Percentiles rank a stretch among this genome's conserved stretches.
Conservation (phyloP, 306 rosid genomes). For the Quercus rubra region DNA sequence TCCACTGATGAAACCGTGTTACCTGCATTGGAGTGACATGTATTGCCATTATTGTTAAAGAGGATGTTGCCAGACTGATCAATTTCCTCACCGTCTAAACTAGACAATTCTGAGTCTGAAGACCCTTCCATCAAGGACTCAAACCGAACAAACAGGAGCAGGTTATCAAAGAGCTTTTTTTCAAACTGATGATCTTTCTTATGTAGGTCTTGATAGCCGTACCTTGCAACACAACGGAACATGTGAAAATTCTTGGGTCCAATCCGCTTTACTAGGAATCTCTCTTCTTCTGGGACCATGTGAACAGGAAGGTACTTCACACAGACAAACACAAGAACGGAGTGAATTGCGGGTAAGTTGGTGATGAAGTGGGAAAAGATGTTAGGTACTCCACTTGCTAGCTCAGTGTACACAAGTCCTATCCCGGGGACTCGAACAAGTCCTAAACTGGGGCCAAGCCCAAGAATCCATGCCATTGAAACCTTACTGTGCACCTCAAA, state of each 20-base stretch:
- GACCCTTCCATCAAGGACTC: constrained; percentile 96
- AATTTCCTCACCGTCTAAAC: constrained; percentile 51
- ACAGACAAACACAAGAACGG: constrained; percentile 84
- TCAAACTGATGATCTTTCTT: constrained; percentile 83
- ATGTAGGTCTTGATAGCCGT: constrained; percentile 87
- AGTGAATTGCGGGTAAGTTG: constrained; percentile 93
- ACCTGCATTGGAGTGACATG: constrained; percentile 38
- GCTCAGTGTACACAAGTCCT: constrained; percentile 95
- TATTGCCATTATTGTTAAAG: constrained; percentile 31
- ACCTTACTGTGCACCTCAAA: constrained; percentile 90
- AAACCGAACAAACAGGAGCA: constrained; percentile 57
- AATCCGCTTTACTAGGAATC: constrained; percentile 84
- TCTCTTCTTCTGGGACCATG: constrained; percentile 87
- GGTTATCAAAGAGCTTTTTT: constrained; percentile 76
- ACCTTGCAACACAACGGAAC: constrained; percentile 90
- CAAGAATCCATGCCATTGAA: constrained; percentile 97
- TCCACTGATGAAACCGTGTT: constrained; percentile 53
- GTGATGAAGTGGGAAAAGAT: constrained; percentile 98
- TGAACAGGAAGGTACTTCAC: constrained; percentile 95
- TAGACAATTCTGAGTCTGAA: constrained; percentile 79
- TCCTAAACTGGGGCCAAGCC: constrained; percentile 96
- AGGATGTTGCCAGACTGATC: constrained; percentile 36
- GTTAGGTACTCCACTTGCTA: constrained; percentile 92
- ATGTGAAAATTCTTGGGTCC: constrained; percentile 85
- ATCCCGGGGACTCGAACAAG: constrained; percentile 96